phyloP scores from a whole-genome alignment of 768 basidiomycete genomes.

The Inosperma sp. region DNA sequence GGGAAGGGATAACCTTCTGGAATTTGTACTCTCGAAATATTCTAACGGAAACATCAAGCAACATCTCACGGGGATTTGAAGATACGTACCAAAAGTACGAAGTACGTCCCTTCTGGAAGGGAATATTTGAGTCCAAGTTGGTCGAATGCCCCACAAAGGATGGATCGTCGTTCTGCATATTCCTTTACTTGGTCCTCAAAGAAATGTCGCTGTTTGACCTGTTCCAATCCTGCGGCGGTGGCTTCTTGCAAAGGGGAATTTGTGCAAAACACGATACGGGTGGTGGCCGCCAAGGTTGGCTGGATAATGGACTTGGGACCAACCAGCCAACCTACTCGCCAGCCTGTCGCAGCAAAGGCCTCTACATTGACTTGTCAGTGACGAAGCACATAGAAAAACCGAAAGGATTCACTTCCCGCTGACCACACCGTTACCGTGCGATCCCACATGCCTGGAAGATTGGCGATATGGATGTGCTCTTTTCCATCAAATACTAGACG shows the following conservation, averaged over 20 bases:
- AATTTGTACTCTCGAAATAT: constrained; percentile 71
- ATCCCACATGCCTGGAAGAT: constrained; percentile 97
- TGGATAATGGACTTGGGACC: constrained; percentile 77
- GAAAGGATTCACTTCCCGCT: constrained; percentile 65
- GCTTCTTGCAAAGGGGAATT: constrained; percentile 97
- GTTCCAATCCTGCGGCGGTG: constrained; percentile 82
- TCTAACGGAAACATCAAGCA: constrained; percentile 40
- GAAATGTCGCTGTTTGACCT: constrained; percentile 65
- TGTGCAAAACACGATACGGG: constrained; percentile 92
- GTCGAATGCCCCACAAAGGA: constrained; percentile 81
- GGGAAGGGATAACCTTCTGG: constrained; percentile 87
- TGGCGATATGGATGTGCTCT: constrained; percentile 90
- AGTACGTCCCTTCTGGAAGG: constrained; percentile 87
- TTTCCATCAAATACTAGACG: constrained; percentile 83
- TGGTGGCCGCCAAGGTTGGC: constrained; percentile 85
- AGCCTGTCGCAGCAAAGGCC: constrained; percentile 94
- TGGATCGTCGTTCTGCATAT: constrained; percentile 72
- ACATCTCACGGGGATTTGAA: neutral
- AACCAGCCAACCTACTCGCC: constrained; percentile 96
- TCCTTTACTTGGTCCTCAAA: constrained; percentile 72
- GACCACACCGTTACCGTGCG: constrained; percentile 94
- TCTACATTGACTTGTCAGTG: constrained; percentile 49
- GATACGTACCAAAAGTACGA: constrained; percentile 68
- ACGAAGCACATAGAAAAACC: constrained; percentile 6
- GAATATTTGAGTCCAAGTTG: constrained; percentile 79